phyloP scores from a whole-genome alignment of 2,329 filamentous ascomycete genomes.

The Cordyceps cicadae region DNA sequence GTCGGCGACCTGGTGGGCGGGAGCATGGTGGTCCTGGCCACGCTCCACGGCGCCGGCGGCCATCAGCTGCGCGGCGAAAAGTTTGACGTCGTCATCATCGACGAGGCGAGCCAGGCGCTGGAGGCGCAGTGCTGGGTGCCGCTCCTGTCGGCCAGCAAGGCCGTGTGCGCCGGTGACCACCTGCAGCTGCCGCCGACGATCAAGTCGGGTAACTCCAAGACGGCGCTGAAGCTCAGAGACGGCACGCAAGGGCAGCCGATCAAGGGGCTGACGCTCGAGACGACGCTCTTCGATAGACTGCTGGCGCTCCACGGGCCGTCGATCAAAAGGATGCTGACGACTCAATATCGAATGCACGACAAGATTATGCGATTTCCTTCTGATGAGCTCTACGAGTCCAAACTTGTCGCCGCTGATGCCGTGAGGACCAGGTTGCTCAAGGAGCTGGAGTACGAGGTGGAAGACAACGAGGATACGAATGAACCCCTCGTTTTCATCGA shows the following conservation, averaged over 20 bases:
- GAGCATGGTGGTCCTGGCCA: constrained; percentile 85
- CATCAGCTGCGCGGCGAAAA: constrained; percentile 69
- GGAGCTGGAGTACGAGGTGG: constrained; percentile 68
- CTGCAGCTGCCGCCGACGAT: constrained; percentile 91
- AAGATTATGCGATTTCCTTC: constrained; percentile 93
- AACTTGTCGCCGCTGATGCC: constrained; percentile 69
- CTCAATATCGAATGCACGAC: constrained; percentile 97
- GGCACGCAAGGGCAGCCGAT: constrained; percentile 30
- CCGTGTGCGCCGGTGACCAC: constrained; percentile 88
- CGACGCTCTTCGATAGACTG: constrained; percentile 87
- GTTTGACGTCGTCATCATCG: constrained; percentile 92
- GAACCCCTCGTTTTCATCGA: constrained; percentile 92
- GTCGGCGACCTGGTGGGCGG: constrained; percentile 64
- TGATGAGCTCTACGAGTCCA: constrained; percentile 73
- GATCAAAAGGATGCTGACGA: constrained; percentile 93
- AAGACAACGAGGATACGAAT: constrained; percentile 74
- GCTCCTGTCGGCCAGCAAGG: constrained; percentile 69
- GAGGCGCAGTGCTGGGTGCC: constrained; percentile 98
- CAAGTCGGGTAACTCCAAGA: constrained; percentile 61
- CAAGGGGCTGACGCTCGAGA: constrained; percentile 62
- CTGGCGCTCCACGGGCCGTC: constrained; percentile 68
- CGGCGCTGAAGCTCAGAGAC: constrained; percentile 29
- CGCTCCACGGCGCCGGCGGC: constrained; percentile 84
- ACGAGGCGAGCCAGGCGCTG: constrained; percentile 90
- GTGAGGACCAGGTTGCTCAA: constrained; percentile 69